Base-by-base conservation (phyloP, 2,329 filamentous ascomycete genomes). In the Colletotrichum paranaense region DNA sequence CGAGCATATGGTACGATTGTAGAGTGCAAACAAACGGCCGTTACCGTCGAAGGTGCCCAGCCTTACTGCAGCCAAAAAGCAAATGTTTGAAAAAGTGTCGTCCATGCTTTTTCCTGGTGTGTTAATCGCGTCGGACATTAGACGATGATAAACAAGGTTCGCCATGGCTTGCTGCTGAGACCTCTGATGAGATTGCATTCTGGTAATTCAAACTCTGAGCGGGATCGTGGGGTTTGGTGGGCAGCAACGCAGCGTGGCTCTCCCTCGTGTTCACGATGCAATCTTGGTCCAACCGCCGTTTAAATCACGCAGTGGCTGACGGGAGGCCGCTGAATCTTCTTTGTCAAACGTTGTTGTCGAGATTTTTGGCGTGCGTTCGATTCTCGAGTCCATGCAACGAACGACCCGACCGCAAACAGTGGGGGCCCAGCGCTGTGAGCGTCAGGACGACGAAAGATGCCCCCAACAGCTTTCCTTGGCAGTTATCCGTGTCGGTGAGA, bases 311-410 rank as follows among this genome's bases (percentile, higher is more conserved):
- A 56, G 22, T 22, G 52, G 24, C 19, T 24, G 7, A 57, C 26
- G 32, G 24, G 14, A 59, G 30, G 42, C 52, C 53, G 56, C 32
- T 32, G 62, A 12, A 32, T 30, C 35, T 11, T 35, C 42, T 8
- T 42, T n/a, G 49, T 19, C 24, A 32, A 28, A 30, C 26, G 24
- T 14, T 49, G 19, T 4, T 56, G n/a, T 26, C 12, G 32, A 26
- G 22, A 42, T 30, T 62, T 62, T 35, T 22, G 46, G 46, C 16
- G 26, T 56, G 30, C 53, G 46, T 24, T 62, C 60, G 55, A 60
- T 56, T 60, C 70, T 62, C 60, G 55, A 60, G 67, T 60, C 70
- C 60, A 46, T 66, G 67, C 67, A 65, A 38, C 59, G 38, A 65
- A 38, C 59, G 38, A 38, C 67, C 56, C 49, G 56, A 56, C 46